Percentiles rank a stretch among this genome's conserved stretches.
Conservation (phyloP, 2,329 filamentous ascomycete species). For the Endoconidiophora laricicola region DNA sequence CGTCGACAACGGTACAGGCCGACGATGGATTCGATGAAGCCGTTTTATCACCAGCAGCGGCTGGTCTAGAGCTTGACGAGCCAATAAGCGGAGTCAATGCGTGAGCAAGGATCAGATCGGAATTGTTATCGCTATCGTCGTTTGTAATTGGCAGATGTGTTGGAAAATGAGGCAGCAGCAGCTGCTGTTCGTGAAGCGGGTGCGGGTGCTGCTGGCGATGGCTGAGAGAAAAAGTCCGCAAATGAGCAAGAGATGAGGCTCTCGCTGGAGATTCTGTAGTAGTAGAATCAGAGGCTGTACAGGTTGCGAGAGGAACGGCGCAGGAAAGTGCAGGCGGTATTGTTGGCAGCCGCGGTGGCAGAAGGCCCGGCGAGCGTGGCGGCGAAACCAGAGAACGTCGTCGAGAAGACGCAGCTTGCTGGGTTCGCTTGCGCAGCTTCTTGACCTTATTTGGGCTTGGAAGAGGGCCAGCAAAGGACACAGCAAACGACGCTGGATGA, state of each 20-base stretch:
- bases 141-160: neutral
- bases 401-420: neutral
- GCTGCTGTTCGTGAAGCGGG: constrained; percentile 1
- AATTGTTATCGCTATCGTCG: neutral
- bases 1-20: neutral
- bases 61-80: neutral
- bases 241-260: neutral
- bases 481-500: neutral
- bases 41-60: neutral
- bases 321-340: neutral
- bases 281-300: constrained; percentile 1
- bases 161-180: neutral
- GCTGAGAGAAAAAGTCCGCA: neutral
- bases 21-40: neutral
- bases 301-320: neutral
- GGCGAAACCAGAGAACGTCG: neutral
- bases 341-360: neutral
- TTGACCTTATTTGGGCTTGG: too few species aligned
- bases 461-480: neutral
- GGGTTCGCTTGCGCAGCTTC: too few species aligned
- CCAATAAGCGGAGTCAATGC: constrained; percentile 1
- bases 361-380: neutral
- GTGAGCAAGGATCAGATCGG: constrained; percentile 3
- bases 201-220: neutral
- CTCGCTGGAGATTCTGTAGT: neutral